These are phyloP conservation scores for Tinospora cordifolia DNA, from an alignment of 164 flowering plant species.

Conservation along the genomic window DNA sequence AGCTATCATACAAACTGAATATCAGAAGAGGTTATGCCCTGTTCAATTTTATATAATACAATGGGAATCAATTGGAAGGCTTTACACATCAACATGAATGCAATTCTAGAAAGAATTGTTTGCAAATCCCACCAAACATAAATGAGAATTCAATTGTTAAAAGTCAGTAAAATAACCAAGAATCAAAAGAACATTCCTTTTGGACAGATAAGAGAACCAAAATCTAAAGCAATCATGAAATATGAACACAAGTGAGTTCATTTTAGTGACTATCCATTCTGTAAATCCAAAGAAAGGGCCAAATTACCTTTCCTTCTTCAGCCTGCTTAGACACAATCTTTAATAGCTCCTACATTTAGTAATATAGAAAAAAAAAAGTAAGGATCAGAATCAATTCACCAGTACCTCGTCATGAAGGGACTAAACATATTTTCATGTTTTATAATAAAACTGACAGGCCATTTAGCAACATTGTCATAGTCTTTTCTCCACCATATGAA, in stretches of 20 bases:
- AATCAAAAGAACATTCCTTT: neutral
- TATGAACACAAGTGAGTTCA: neutral
- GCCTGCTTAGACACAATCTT: slow-evolving; percentile 82
- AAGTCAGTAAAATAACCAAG: neutral
- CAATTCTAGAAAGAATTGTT: too few species aligned
- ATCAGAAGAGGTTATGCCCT: neutral
- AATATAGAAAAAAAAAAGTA: slow-evolving; percentile 3
- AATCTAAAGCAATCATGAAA: neutral
- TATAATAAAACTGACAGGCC: neutral
- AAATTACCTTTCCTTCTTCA: slow-evolving; percentile 89
- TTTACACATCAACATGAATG: neutral
- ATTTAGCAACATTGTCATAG: neutral
- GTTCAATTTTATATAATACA: neutral
- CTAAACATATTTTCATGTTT: neutral
- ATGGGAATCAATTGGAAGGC: neutral
- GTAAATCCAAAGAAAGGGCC: neutral
- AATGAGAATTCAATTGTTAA: neutral
- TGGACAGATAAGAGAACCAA: neutral
- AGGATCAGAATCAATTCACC: neutral
- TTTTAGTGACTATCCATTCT: neutral
- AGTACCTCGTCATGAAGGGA: neutral
- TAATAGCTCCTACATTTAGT: slow-evolving; percentile 55
- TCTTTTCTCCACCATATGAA: neutral
- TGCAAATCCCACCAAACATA: neutral
- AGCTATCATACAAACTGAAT: neutral